phyloP scores from a whole-genome alignment of 371 early-diverging fungal species.

The Massospora cicadina region DNA sequence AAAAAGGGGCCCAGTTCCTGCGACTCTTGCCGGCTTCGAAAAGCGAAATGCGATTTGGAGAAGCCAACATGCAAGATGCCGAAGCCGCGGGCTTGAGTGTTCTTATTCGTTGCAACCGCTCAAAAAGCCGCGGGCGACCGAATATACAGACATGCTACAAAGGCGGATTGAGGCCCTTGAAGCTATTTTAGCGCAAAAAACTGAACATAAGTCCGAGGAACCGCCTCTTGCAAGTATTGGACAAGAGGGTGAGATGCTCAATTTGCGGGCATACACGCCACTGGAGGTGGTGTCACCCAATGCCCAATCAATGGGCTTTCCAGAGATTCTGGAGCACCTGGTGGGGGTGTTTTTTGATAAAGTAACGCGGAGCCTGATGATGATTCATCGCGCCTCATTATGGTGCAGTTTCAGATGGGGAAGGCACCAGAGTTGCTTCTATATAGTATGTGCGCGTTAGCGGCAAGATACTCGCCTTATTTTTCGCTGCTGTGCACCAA shows the following conservation, averaged over 20 bases:
- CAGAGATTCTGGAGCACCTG: not conserved
- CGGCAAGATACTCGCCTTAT: not conserved
- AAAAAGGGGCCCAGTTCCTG: not conserved
- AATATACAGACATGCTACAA: not conserved
- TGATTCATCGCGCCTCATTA: not conserved
- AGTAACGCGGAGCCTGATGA: not conserved
- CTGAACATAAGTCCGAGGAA: not conserved
- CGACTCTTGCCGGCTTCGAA: not conserved
- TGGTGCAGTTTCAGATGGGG: not conserved
- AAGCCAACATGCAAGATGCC: not conserved
- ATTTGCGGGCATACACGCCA: not conserved
- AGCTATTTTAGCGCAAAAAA: not conserved
- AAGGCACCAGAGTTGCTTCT: not conserved
- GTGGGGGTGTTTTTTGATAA: not conserved
- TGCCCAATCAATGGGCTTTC: not conserved
- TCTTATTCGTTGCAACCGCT: not conserved
- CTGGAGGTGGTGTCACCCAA: not conserved
- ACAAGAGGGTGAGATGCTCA: not conserved
- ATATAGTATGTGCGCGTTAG: constrained; percentile 2
- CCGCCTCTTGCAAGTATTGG: not conserved
- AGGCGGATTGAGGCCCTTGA: not conserved
- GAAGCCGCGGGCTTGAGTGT: not conserved
- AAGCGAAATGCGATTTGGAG: not conserved
- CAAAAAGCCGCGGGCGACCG: not conserved
- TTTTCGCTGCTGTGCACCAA: not conserved